These are phyloP conservation scores for Fennellomyces sp. DNA, from an alignment of 371 early-diverging fungal genomes.

Conservation along the genomic window DNA sequence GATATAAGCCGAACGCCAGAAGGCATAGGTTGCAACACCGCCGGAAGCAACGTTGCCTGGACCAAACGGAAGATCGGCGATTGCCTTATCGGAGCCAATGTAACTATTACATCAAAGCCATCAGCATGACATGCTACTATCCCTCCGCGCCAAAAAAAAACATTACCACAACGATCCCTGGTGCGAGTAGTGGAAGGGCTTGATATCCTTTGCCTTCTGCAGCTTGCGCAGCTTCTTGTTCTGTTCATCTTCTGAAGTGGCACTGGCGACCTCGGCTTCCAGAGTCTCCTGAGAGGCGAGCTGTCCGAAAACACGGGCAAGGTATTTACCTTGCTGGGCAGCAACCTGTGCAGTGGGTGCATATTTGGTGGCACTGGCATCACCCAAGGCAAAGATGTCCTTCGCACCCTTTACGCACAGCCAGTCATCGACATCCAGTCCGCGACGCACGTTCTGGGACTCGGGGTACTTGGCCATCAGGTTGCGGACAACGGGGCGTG, in stretches of 20 bases:
- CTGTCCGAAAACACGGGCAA: constrained; percentile 72
- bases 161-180: constrained; percentile 83
- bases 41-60: constrained; percentile 72
- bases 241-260: constrained; percentile 34
- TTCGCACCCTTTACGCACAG: constrained; percentile 75
- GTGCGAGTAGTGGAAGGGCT: constrained; percentile 82
- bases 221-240: constrained; percentile 43
- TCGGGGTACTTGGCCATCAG: constrained; percentile 73
- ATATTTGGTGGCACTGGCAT: constrained; percentile 83
- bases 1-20: constrained; percentile 78
- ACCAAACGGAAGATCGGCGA: constrained; percentile 85
- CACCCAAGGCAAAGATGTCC: constrained; percentile 87
- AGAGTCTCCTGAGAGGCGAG: constrained; percentile 52
- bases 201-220: constrained; percentile 43
- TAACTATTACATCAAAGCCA: constrained; percentile 44
- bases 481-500: constrained; percentile 76
- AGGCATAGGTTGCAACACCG: constrained; percentile 77
- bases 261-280: constrained; percentile 30
- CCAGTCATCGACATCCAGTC: constrained; percentile 84
- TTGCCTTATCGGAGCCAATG: constrained; percentile 88
- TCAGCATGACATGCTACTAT: too few species aligned
- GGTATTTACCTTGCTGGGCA: constrained; percentile 86
- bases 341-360: constrained; percentile 96
- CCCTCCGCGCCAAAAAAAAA: too few species aligned
- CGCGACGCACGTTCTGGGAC: constrained; percentile 80